Conservation (phyloP, 2,329 filamentous ascomycete genomes). For the Ilyonectria mors-panacis region DNA sequence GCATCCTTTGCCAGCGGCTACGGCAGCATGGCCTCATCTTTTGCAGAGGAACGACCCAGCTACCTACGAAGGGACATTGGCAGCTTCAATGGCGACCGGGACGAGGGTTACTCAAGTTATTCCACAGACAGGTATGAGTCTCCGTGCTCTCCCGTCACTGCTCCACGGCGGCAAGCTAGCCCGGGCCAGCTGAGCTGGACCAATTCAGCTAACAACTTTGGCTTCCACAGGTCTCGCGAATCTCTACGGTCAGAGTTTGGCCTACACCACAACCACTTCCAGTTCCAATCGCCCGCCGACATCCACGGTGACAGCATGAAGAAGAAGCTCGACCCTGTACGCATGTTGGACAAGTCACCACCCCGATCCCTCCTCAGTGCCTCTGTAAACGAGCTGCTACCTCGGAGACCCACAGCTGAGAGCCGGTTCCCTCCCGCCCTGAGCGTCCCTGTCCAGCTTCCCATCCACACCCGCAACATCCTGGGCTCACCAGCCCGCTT, state of each 20-base stretch:
- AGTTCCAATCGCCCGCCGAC: conserved; percentile 62
- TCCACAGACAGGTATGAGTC: conserved; percentile 55
- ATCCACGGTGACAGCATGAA: conserved; percentile 67
- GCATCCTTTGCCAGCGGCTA: conserved; percentile 56
- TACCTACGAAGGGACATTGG: conserved; percentile 52
- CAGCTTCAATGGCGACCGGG: conserved; percentile 49
- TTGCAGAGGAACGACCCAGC: conserved; percentile 52
- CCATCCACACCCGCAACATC: conserved; percentile 56
- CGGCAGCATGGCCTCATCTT: conserved; percentile 57
- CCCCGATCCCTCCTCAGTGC: conserved; percentile 61
- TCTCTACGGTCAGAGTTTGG: conserved; percentile 61
- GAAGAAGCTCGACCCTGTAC: conserved; percentile 68
- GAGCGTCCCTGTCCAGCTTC: conserved; percentile 62
- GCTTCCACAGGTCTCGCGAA: conserved; percentile 57
- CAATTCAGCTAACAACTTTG: conserved; percentile 36
- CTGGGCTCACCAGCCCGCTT: conserved; percentile 62
- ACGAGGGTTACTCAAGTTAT: conserved; percentile 63
- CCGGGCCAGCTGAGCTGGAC: conserved; percentile 1
- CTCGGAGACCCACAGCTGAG: conserved; percentile 56
- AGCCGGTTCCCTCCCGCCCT: conserved; percentile 57
- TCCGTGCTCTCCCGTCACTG: conserved; percentile 9
- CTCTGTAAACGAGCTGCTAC: conserved; percentile 57
- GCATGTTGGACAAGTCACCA: conserved; percentile 62
- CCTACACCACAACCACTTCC: conserved; percentile 65
- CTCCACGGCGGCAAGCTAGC: conserved; percentile 8